A percentile compares a stretch with the other conserved stretches of the same genome.
phyloP scores from a whole-genome alignment of 768 basidiomycete genomes.

The Macrolepiota albuminosa region DNA sequence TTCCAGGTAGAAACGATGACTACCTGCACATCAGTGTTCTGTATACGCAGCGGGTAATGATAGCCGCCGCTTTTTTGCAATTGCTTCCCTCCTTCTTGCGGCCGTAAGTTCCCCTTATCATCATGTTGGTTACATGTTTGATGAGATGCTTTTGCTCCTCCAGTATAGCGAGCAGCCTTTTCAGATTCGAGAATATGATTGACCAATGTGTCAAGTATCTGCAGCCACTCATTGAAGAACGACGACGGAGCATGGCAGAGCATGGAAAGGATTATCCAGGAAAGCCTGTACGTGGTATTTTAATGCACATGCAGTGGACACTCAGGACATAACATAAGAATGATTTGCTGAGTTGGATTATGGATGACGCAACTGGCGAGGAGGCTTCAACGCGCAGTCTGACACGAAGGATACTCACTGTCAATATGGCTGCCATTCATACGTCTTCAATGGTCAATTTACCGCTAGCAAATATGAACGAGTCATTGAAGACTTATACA shows the following conservation, averaged over 20 bases:
- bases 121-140: not conserved
- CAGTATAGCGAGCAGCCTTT: slow-evolving; percentile 6
- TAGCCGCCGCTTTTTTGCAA: slow-evolving; percentile 21
- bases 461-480: not conserved
- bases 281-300: slow-evolving; percentile 17
- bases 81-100: slow-evolving; percentile 28
- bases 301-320: not conserved
- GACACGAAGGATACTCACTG: slow-evolving; percentile 24
- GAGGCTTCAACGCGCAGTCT: slow-evolving; percentile 21
- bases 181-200: slow-evolving; percentile 4
- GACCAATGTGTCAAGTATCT: slow-evolving; percentile 1
- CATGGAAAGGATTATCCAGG: slow-evolving; percentile 20
- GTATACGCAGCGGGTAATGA: slow-evolving; percentile 27
- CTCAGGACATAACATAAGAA: slow-evolving; percentile 21
- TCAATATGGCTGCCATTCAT: slow-evolving; percentile 36
- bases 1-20: not conserved
- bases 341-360: slow-evolving; percentile 39
- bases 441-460: slow-evolving; percentile 23
- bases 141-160: not conserved
- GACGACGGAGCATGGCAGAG: slow-evolving; percentile 5
- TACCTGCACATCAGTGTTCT: not conserved
- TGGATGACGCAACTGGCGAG: slow-evolving; percentile 27
- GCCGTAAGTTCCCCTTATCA: slow-evolving; percentile 21
- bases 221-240: slow-evolving; percentile 13
- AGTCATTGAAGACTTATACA: slow-evolving; percentile 8